Evolutionary conservation across 1,284 basidiomycete species (phyloP), one percentile per base, ranked within the genome.

Genomic region (Macrocystidia cucumis): DNA sequence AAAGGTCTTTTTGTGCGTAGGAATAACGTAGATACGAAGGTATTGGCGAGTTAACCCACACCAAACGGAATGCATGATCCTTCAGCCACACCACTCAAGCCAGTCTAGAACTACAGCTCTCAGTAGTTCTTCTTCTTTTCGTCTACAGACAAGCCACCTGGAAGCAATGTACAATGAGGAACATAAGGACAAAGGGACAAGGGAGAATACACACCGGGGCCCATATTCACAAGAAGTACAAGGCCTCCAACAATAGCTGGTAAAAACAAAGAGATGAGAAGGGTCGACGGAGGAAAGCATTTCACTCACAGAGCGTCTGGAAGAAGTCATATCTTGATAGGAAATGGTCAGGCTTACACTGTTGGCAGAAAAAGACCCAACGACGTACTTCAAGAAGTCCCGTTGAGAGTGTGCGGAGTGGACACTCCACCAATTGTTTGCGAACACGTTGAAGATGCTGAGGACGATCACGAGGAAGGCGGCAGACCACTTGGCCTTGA

Each of bases 351-450:
- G 41, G 13, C 31, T 17, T 33, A 34, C 23, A 28, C 37, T 39
- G n/a, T 5, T 3, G 8, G 8, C 5, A 24, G n/a, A 24, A 29
- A 18, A 14, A 75, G 60, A 78, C 76, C 53, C 3, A 9, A 16
- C n/a, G 13, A 80, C 85, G 48, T 78, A 90, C 80, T 96, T 96
- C 55, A 98, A 76, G 78, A 98, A 99, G 57, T 99, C 96, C 39
- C 95, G 79, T 54, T 92, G 88, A 41, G 93, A 95, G 62, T 98
- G 95, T 32, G 79, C 77, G 32, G 80, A 74, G 60, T 92, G 85
- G n/a, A 98, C 81, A 47, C 78, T 83, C 96, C 95, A 98, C 84
- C 90, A 99, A 65, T 97, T 97, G 75, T 99, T 99, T 63, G 91
- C 90, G 51, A 95, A 87, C 22, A 98, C 87, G 59, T 99, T 99